A percentile compares a stretch with the other conserved stretches of the same genome.
These are phyloP conservation scores for Quercus agrifolia DNA, from an alignment of 306 rosid genomes.

Conservation along the genomic window DNA sequence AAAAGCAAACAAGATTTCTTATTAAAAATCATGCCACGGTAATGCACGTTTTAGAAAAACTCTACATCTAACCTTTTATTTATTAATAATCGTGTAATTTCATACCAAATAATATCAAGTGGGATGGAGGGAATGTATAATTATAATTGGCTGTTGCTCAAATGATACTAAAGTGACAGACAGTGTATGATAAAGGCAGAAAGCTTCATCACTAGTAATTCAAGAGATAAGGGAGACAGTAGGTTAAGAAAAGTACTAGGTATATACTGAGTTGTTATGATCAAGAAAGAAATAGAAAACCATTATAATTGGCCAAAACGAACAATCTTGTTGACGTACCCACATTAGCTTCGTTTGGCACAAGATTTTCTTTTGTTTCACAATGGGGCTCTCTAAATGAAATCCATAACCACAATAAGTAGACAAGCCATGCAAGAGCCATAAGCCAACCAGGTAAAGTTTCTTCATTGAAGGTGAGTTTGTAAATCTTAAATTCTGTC, in stretches of 20 bases:
- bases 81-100: too few relatives aligned
- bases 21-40: too few relatives aligned
- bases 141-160: neutral
- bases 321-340: constrained; percentile 24
- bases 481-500: constrained; percentile 42
- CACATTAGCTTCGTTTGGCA: constrained; percentile 14
- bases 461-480: constrained; percentile 43
- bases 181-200: neutral
- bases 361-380: constrained; percentile 1
- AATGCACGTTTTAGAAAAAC: too few relatives aligned
- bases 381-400: constrained; percentile 42
- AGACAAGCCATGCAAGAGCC: constrained; percentile 50
- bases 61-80: too few relatives aligned
- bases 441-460: constrained; percentile 56
- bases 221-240: neutral
- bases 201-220: neutral
- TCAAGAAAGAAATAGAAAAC: neutral
- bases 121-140: neutral
- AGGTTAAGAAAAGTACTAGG: neutral
- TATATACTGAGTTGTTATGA: neutral
- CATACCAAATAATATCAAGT: too few relatives aligned
- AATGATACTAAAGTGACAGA: neutral
- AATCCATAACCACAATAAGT: constrained; percentile 37
- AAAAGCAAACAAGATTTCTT: too few relatives aligned
- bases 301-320: neutral